Conservation (phyloP, 371 early-diverging fungal species). For the Actinomucor elegans region DNA sequence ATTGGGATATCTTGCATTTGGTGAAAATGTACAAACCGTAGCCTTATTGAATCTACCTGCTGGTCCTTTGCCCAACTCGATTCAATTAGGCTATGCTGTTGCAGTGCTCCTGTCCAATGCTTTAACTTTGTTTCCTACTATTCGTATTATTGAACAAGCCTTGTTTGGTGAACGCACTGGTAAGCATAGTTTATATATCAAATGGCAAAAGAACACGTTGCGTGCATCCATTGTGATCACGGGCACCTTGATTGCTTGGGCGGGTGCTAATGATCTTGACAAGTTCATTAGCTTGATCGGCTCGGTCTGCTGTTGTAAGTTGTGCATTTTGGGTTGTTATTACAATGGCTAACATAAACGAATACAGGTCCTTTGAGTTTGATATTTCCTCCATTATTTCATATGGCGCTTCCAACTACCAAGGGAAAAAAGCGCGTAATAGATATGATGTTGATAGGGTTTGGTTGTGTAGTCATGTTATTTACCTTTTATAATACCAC, state of each 20-base stretch:
- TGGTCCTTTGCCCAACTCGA: constrained; percentile 46
- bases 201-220: constrained; percentile 88
- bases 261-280: constrained; percentile 81
- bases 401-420: constrained; percentile 29
- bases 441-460: constrained; percentile 61
- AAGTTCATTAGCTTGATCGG: constrained; percentile 91
- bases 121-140: constrained; percentile 83
- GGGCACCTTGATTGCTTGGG: constrained; percentile 71
- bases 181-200: constrained; percentile 50
- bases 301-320: constrained; percentile 78
- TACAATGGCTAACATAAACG: background rate
- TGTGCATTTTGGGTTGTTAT: background rate
- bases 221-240: constrained; percentile 68
- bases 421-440: constrained; percentile 50
- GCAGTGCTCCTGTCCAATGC: constrained; percentile 90
- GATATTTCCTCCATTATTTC: constrained; percentile 49
- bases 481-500: constrained; percentile 65
- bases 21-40: constrained; percentile 78
- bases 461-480: constrained; percentile 77
- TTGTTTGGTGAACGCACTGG: constrained; percentile 54
- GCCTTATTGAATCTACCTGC: constrained; percentile 82
- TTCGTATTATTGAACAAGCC: constrained; percentile 82
- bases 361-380: constrained; percentile 39
- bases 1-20: constrained; percentile 85
- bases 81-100: constrained; percentile 84